Evolutionary conservation across 257 asterid genomes (phyloP), one percentile per base, ranked within the genome.

Genomic region (Ophiorrhiza pumila): DNA sequence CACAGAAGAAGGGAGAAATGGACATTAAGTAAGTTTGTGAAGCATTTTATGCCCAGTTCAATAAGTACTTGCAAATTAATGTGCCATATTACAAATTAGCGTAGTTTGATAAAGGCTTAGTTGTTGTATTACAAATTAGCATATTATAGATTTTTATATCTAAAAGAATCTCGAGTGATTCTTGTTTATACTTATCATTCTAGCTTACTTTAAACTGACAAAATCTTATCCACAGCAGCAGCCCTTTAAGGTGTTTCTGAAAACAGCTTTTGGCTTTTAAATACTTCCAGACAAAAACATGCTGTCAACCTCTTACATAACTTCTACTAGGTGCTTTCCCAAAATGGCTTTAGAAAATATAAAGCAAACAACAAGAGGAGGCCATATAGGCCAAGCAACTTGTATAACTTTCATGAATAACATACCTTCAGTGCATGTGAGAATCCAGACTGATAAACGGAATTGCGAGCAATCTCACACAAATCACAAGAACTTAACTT

Each of bases 401-500:
- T 52, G 39, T 34, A 68, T 31, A 72, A 45, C 25, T 47, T 50
- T 7, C n/a, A 35, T 6, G 29, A 63, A 70, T 34, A 58, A 47
- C 79, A 41, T 79, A 91, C 98, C 98, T 89, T 93, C 39, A 87
- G 78, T 64, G 94, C 96, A 79, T 93, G 96, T 0, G 98, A 93
- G 77, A 93, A 93, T 64, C 97, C 98, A 43, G 98, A 91, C 79
- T 93, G 98, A 76, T 88, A 89, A 25, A 93, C 98, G 9, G 98
- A 93, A 83, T 93, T 93, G 74, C 96, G 96, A 75, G 98, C 98
- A 71, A 93, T 91, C 93, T 93, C 98, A 82, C 97, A 93, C 72
- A 93, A 76, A 84, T 93, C 97, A 37, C 98, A 93, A 7, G 98
- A 80, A 79, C 96, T 93, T 69, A 93, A 78, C 86, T 93, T 93